Percentiles rank a stretch among this genome's conserved stretches.
Conservation (phyloP, 345 rosid species). For the Dipteronia dyeriana region DNA sequence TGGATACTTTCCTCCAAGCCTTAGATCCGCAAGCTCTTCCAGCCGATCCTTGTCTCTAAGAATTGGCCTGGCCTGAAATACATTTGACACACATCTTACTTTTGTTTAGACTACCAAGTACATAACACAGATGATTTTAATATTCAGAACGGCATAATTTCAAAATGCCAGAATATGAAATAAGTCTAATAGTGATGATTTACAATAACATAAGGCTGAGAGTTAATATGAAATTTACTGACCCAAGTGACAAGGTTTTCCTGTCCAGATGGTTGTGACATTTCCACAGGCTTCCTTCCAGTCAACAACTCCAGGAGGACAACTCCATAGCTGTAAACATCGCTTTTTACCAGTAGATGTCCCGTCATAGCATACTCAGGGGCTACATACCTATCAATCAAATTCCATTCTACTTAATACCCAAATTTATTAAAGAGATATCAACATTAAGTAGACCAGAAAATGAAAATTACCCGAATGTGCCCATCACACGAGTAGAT, state of each 20-base stretch:
- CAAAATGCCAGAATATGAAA: background rate
- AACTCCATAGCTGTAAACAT: constrained; percentile 98
- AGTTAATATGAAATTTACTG: constrained; percentile 27
- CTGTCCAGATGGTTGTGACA: constrained; percentile 98
- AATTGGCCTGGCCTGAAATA: constrained; percentile 88
- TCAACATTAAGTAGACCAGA: background rate
- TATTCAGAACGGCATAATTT: background rate
- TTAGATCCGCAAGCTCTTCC: constrained; percentile 86
- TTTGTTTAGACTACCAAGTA: background rate
- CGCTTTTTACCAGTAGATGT: constrained; percentile 95
- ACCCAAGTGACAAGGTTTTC: constrained; percentile 99
- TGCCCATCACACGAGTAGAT: constrained; percentile 99
- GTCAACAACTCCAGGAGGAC: constrained; percentile 94
- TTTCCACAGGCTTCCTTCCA: constrained; percentile 95
- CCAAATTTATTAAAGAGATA: background rate
- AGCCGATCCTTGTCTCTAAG: constrained; percentile 90
- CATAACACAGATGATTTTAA: background rate
- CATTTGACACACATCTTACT: constrained; percentile 16
- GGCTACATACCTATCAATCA: constrained; percentile 79
- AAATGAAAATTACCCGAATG: constrained; percentile 78
- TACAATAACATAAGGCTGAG: constrained; percentile 5
- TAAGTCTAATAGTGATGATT: background rate
- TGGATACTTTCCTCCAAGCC: constrained; percentile 77
- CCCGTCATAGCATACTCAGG: constrained; percentile 99
- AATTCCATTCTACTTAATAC: constrained; percentile 11